Conservation (phyloP, 768 basidiomycete genomes). For the Leccinum variicolor region DNA sequence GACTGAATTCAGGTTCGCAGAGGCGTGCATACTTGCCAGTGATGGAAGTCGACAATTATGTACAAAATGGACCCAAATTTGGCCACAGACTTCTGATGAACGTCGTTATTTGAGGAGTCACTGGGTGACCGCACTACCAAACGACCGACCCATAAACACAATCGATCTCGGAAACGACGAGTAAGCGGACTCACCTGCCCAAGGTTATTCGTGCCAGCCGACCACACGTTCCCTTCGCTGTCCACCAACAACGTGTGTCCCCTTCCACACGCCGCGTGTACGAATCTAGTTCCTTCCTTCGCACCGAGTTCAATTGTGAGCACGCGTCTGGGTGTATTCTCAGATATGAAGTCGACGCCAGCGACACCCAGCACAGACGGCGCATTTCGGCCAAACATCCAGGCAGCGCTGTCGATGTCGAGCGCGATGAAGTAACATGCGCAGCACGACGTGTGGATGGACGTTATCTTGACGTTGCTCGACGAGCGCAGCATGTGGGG, state of each 20-base stretch:
- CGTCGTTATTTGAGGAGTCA: conserved; percentile 57
- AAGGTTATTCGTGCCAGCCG: conserved; percentile 72
- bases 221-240: conserved; percentile 80
- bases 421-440: conserved; percentile 76
- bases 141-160: not conserved
- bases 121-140: conserved; percentile 65
- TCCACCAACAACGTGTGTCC: conserved; percentile 82
- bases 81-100: conserved; percentile 41
- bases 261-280: conserved; percentile 80
- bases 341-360: conserved; percentile 57
- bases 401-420: conserved; percentile 75
- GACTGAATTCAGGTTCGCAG: not conserved
- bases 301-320: conserved; percentile 62
- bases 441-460: conserved; percentile 72
- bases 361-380: conserved; percentile 63
- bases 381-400: conserved; percentile 87
- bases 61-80: not conserved
- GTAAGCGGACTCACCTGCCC: conserved; percentile 65
- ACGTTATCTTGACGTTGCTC: conserved; percentile 69
- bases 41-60: not conserved
- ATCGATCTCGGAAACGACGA: not conserved
- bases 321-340: conserved; percentile 67
- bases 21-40: too few relatives aligned
- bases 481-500: conserved; percentile 90
- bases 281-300: conserved; percentile 54